Conservation (phyloP, 257 asterid genomes). For the Mitragyna speciosa region DNA sequence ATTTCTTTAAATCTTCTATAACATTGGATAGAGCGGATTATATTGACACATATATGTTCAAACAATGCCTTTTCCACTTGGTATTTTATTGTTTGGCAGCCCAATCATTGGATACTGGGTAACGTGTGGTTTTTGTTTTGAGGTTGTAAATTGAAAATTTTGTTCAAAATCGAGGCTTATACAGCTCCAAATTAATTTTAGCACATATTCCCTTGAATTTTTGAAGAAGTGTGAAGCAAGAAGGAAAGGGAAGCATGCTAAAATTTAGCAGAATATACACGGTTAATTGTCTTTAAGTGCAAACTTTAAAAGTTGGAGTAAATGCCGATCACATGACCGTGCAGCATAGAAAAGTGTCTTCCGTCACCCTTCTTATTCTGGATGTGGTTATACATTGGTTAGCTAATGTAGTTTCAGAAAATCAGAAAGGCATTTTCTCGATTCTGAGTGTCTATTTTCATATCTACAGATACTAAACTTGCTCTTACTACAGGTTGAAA, state of each 20-base stretch:
- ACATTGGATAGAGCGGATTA: neutral
- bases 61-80: neutral
- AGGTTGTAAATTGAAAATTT: neutral
- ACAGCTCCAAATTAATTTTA: neutral
- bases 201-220: neutral
- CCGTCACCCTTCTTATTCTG: neutral
- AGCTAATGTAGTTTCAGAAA: neutral
- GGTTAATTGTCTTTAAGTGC: neutral
- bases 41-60: neutral
- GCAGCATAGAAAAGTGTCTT: neutral
- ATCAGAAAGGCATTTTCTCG: neutral
- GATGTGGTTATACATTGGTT: neutral
- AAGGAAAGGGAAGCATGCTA: neutral
- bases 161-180: neutral
- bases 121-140: neutral
- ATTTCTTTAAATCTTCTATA: neutral
- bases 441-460: neutral
- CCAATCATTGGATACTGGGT: neutral
- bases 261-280: neutral
- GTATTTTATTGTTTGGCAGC: neutral
- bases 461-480: neutral
- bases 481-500: neutral
- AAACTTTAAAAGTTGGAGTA: neutral
- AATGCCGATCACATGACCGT: neutral
- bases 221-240: neutral